A percentile compares a stretch with the other conserved stretches of the same genome.
Evolutionary conservation across 2,329 filamentous ascomycete genomes (phyloP).

Genomic region (Alternaria longipes): DNA sequence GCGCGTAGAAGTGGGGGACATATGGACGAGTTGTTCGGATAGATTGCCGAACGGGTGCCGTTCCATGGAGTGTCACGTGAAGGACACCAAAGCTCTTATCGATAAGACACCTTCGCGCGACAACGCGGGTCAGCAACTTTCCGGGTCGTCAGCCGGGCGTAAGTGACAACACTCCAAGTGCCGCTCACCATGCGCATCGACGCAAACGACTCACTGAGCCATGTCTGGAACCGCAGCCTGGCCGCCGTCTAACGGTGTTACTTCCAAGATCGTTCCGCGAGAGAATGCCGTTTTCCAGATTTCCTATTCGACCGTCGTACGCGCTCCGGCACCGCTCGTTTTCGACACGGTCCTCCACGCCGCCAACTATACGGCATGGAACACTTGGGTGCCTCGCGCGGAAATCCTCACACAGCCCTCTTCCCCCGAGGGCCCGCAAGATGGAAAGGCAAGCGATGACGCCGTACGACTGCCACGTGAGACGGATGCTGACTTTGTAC

Average conservation of each 20-base stretch:
- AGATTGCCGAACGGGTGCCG: too few relatives aligned
- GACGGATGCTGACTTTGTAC: not conserved
- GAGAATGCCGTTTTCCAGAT: slow-evolving; percentile 15
- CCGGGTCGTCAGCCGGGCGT: not conserved
- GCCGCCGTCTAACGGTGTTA: slow-evolving; percentile 21
- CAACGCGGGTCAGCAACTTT: not conserved
- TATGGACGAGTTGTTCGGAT: too few relatives aligned
- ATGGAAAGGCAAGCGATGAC: not conserved
- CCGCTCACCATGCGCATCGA: not conserved
- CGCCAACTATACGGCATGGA: slow-evolving; percentile 29
- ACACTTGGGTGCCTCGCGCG: slow-evolving; percentile 30
- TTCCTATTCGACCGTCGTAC: slow-evolving; percentile 14
- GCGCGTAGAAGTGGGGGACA: too few relatives aligned
- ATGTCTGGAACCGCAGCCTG: slow-evolving; percentile 13
- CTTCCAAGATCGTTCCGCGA: slow-evolving; percentile 20
- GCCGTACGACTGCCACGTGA: not conserved
- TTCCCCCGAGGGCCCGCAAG: not conserved
- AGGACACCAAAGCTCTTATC: not conserved
- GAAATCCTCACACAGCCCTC: slow-evolving; percentile 19
- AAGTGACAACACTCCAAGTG: not conserved
- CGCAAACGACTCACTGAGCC: not conserved
- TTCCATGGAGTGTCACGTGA: too few relatives aligned
- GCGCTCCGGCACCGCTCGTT: slow-evolving; percentile 30
- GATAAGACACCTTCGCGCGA: not conserved
- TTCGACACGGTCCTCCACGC: slow-evolving; percentile 27